Conservation (phyloP, 768 basidiomycete genomes). For the Mycena rebaudengoi region DNA sequence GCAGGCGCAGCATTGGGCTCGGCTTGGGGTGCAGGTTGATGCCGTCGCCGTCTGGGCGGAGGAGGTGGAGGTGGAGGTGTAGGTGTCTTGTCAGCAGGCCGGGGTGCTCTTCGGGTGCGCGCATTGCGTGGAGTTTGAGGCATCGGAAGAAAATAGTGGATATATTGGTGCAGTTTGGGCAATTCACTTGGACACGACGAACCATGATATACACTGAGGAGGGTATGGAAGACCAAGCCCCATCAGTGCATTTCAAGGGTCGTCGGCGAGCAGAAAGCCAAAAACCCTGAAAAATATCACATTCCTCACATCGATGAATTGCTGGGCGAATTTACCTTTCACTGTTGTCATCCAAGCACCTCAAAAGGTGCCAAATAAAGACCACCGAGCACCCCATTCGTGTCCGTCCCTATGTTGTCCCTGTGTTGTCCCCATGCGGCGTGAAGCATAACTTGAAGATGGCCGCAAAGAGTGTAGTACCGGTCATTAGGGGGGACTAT, state of each 20-base stretch:
- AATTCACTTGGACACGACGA: not conserved
- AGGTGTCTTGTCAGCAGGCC: slow-evolving; percentile 4
- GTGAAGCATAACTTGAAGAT: not conserved
- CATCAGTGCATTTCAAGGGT: not conserved
- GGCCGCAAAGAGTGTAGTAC: not conserved
- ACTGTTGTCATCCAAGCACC: not conserved
- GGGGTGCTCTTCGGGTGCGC: slow-evolving; percentile 1
- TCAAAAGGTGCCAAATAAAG: not conserved
- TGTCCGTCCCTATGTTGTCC: not conserved
- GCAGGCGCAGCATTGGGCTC: not conserved
- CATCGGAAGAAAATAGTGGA: not conserved
- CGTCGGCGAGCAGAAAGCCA: not conserved
- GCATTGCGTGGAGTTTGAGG: not conserved
- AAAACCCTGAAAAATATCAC: not conserved
- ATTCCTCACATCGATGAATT: not conserved
- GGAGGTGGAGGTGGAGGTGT: not conserved
- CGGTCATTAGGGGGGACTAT: not conserved
- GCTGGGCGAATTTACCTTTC: not conserved
- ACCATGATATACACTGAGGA: not conserved
- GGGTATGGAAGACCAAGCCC: not conserved
- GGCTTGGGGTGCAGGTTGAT: not conserved
- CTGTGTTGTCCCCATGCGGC: not conserved
- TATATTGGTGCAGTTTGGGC: not conserved
- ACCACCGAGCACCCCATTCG: not conserved
- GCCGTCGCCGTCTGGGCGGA: not conserved